Evolutionary conservation across 192 early-diverging fungal genomes (phyloP).

Genomic region (Thamnidium elegans): DNA sequence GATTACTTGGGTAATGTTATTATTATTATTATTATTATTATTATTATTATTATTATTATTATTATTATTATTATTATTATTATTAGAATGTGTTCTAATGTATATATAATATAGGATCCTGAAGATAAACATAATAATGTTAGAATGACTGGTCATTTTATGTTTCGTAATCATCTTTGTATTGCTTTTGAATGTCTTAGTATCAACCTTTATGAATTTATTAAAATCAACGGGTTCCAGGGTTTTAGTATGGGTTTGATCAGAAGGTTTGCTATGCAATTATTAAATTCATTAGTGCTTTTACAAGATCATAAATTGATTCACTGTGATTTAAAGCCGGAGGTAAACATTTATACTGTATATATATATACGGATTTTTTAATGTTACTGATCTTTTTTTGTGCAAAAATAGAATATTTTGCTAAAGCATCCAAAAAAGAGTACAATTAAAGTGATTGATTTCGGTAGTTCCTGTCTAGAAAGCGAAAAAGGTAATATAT

Average conservation of each 20-base stretch:
- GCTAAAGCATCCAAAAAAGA: slow-evolving; percentile 62
- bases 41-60: too few relatives aligned
- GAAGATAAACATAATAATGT: slow-evolving; percentile 71
- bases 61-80: too few relatives aligned
- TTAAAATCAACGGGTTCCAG: slow-evolving; percentile 89
- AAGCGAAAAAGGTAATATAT: slow-evolving; percentile 56
- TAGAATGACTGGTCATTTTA: slow-evolving; percentile 84
- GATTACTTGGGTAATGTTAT: slow-evolving; percentile 74
- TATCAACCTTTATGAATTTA: slow-evolving; percentile 92
- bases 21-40: too few relatives aligned
- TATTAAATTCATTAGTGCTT: slow-evolving; percentile 77
- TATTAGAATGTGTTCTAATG: not conserved
- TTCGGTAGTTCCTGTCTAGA: slow-evolving; percentile 92
- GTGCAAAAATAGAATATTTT: slow-evolving; percentile 62
- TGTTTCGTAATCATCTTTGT: slow-evolving; percentile 92
- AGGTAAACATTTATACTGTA: slow-evolving; percentile 63
- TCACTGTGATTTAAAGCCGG: slow-evolving; percentile 94
- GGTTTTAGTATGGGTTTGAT: slow-evolving; percentile 77
- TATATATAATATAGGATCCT: slow-evolving; percentile 56
- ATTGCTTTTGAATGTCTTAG: slow-evolving; percentile 90
- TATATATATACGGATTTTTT: slow-evolving; percentile 1
- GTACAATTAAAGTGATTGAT: slow-evolving; percentile 93
- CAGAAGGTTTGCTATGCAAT: slow-evolving; percentile 68
- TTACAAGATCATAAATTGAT: slow-evolving; percentile 73
- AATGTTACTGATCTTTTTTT: too few relatives aligned